Percentiles rank a stretch among this genome's conserved stretches.
These are phyloP conservation scores for Gossypium davidsonii DNA, from an alignment of 441 rosid species.

Conservation along the genomic window DNA sequence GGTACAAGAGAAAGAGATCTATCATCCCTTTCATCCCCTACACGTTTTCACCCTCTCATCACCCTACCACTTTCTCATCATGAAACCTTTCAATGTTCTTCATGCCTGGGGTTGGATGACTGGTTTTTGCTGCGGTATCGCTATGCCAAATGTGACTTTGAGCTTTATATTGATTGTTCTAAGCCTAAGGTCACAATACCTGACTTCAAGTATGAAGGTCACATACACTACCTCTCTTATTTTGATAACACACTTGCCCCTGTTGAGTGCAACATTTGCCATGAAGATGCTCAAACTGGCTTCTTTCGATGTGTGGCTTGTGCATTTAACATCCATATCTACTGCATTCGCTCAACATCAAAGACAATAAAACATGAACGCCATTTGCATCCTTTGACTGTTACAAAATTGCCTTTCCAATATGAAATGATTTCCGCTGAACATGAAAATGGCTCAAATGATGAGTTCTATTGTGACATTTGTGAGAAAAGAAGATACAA, in stretches of 20 bases:
- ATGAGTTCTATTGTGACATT: constrained; percentile 17
- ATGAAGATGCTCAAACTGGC: not conserved
- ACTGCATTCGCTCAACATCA: constrained; percentile 11
- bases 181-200: not conserved
- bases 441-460: not conserved
- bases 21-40: constrained; percentile 15
- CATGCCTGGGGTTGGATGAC: not conserved
- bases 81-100: not conserved
- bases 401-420: not conserved
- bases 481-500: constrained; percentile 18
- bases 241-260: not conserved
- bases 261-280: not conserved
- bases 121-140: not conserved
- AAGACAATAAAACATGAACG: not conserved
- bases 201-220: not conserved
- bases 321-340: not conserved
- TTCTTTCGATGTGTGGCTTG: constrained; percentile 16
- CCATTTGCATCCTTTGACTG: constrained; percentile 15
- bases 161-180: not conserved
- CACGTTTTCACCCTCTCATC: constrained; percentile 18
- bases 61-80: not conserved
- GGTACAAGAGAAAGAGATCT: not conserved
- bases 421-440: not conserved
- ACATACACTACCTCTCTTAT: constrained; percentile 17
- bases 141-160: constrained; percentile 6